A percentile compares a stretch with the other conserved stretches of the same genome.
Conservation (phyloP, 176 grass and related monocot species). For the Avena eriantha region DNA sequence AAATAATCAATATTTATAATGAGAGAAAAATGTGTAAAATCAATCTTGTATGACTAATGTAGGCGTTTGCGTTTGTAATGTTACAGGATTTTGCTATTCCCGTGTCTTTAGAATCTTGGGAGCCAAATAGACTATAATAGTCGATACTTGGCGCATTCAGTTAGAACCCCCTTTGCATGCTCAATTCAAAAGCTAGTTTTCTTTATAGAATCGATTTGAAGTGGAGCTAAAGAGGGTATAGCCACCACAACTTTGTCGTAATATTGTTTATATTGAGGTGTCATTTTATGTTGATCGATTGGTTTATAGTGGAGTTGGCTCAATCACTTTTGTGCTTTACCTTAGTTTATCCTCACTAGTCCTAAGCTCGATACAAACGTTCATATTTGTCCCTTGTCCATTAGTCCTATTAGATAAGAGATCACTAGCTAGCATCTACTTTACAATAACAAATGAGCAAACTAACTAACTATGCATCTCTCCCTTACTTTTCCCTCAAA, state of each 20-base stretch:
- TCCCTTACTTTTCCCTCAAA: neutral
- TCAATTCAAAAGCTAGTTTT: too few relatives aligned
- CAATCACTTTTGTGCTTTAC: neutral
- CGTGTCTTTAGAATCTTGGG: too few relatives aligned
- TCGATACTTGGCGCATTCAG: too few relatives aligned
- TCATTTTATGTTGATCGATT: neutral
- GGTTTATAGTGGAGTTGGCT: neutral
- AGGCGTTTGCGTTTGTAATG: too few relatives aligned
- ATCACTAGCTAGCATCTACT: slow-evolving; percentile 8
- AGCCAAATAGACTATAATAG: too few relatives aligned
- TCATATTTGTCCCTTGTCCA: slow-evolving; percentile 21
- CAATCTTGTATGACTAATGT: too few relatives aligned
- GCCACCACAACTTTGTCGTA: neutral
- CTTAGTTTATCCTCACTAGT: neutral
- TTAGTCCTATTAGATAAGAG: neutral
- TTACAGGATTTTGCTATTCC: too few relatives aligned
- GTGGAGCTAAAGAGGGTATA: neutral
- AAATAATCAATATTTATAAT: too few relatives aligned
- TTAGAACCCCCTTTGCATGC: too few relatives aligned
- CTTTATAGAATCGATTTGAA: too few relatives aligned
- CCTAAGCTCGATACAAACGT: neutral
- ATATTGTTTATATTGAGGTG: neutral
- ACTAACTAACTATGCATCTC: too few relatives aligned
- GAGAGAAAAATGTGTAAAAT: too few relatives aligned
- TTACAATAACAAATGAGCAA: neutral